A percentile compares a stretch with the other conserved stretches of the same genome.
Evolutionary conservation across 2,329 filamentous ascomycete genomes (phyloP).

Genomic region (Diaporthe sp.): DNA sequence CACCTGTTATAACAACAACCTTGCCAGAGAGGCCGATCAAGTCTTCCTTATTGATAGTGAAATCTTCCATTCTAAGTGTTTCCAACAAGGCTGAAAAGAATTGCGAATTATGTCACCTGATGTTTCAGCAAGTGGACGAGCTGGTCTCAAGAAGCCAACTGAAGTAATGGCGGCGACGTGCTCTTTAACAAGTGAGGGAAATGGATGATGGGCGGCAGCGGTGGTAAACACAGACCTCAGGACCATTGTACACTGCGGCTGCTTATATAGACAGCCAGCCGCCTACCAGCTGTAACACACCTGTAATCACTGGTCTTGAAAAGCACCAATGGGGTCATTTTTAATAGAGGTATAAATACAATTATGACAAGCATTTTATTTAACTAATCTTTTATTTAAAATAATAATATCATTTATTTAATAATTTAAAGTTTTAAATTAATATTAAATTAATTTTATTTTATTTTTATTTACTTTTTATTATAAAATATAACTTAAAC

Average conservation of each 20-base stretch:
- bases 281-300: neutral
- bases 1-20: neutral
- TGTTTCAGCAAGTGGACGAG: neutral
- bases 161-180: neutral
- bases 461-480: no score
- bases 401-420: no score
- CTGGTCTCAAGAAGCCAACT: neutral
- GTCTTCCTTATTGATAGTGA: neutral
- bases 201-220: neutral
- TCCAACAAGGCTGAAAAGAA: neutral
- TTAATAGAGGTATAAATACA: no score
- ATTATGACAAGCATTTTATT: no score
- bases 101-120: neutral
- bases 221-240: neutral
- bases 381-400: no score
- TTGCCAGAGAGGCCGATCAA: neutral
- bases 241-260: neutral
- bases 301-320: neutral
- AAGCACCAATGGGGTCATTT: no score
- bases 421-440: no score
- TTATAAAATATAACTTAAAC: no score
- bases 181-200: neutral
- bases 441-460: no score
- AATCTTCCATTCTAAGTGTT: neutral
- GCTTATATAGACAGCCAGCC: neutral